These are phyloP conservation scores for Aspergillus viridinutans DNA, from an alignment of 2,329 filamentous ascomycete genomes.

Conservation along the genomic window DNA sequence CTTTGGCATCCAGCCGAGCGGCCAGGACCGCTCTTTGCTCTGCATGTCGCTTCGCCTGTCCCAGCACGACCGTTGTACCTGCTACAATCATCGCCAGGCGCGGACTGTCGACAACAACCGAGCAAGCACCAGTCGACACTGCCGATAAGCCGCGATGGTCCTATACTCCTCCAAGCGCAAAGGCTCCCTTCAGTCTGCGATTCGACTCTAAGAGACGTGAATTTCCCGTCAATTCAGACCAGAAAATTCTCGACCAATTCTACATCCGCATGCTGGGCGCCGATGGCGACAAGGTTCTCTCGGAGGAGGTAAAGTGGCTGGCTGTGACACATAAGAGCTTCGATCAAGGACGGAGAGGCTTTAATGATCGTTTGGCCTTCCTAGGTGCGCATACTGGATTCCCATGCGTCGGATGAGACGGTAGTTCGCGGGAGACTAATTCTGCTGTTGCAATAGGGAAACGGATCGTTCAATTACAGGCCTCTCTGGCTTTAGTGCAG, in stretches of 20 bases:
- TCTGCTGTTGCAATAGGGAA: conserved; percentile 47
- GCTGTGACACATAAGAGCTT: conserved; percentile 98
- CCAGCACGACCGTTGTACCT: conserved; percentile 11
- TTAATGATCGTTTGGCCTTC: conserved; percentile 89
- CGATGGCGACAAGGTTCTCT: conserved; percentile 67
- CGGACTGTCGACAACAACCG: conserved; percentile 25
- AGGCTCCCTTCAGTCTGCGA: conserved; percentile 56
- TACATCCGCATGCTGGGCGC: conserved; percentile 73
- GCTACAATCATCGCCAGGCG: conserved; percentile 19
- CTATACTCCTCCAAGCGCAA: conserved; percentile 65
- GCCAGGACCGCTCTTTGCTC: conserved; percentile 33
- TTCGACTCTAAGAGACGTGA: conserved; percentile 29
- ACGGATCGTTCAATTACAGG: conserved; percentile 61
- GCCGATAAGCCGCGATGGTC: conserved; percentile 60
- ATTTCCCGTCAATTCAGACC: conserved; percentile 71
- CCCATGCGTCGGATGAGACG: neutral
- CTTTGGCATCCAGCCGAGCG: conserved; percentile 42
- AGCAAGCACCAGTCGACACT: conserved; percentile 28
- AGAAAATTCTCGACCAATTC: conserved; percentile 67
- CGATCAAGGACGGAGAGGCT: conserved; percentile 87
- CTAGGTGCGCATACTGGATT: conserved; percentile 57
- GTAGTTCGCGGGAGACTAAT: neutral
- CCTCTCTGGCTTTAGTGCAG: conserved; percentile 58
- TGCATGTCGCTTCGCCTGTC: conserved; percentile 24
- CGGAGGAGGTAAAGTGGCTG: conserved; percentile 93